Evolutionary conservation across 805 yeast species (phyloP).

Genomic region (Nakazawaea ernobii): DNA sequence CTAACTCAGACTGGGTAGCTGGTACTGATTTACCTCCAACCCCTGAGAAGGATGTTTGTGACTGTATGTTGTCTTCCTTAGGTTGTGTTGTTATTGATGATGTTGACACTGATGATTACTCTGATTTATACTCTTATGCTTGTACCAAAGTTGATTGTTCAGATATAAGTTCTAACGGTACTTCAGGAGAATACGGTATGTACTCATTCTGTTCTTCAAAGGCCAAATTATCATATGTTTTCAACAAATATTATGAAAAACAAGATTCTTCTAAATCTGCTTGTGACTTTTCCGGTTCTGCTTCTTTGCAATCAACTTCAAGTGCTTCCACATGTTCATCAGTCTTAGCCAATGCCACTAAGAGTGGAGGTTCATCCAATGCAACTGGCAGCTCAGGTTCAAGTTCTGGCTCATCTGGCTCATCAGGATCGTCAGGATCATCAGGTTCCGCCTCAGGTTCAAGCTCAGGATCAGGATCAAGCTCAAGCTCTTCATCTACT

Average conservation of each 20-base stretch:
- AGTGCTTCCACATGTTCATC: constrained; percentile 48
- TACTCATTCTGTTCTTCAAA: constrained; percentile 66
- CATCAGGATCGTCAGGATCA: too few relatives aligned
- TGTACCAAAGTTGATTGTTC: constrained; percentile 58
- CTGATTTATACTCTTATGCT: constrained; percentile 48
- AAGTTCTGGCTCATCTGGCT: too few relatives aligned
- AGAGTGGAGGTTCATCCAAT: constrained; percentile 59
- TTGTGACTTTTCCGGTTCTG: constrained; percentile 71
- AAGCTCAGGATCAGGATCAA: constrained; percentile 30
- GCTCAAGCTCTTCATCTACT: constrained; percentile 21
- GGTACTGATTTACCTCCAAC: constrained; percentile 69
- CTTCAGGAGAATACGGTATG: constrained; percentile 65
- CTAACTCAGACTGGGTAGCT: constrained; percentile 60
- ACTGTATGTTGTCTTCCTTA: constrained; percentile 49
- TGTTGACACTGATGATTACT: constrained; percentile 51
- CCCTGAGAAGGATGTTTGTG: constrained; percentile 61
- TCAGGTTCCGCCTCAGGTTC: constrained; percentile 24
- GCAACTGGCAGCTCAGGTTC: constrained; percentile 36
- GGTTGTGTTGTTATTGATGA: constrained; percentile 52
- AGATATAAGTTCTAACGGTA: constrained; percentile 57
- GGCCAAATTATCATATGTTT: constrained; percentile 61
- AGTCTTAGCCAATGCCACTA: constrained; percentile 55
- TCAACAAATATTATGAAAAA: constrained; percentile 56
- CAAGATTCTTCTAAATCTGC: constrained; percentile 42
- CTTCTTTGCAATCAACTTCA: constrained; percentile 39